phyloP scores from a whole-genome alignment of 192 early-diverging fungal species.

The Coemansia aciculifera region DNA sequence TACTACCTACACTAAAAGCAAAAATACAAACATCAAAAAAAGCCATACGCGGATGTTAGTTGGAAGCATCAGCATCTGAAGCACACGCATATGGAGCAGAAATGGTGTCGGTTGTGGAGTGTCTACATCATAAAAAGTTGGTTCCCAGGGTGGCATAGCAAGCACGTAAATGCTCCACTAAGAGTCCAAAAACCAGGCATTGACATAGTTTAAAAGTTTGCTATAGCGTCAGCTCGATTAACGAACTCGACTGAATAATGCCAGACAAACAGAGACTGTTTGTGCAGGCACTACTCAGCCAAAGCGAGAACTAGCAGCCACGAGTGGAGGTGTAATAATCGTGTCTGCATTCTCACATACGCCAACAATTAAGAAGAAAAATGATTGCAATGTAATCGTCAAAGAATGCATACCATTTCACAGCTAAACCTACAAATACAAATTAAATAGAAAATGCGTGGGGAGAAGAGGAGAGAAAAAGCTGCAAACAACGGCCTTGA shows the following conservation, averaged over 20 bases:
- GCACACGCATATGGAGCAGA: neutral
- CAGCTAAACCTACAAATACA: neutral
- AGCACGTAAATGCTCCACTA: conserved; percentile 1
- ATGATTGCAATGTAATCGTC: neutral
- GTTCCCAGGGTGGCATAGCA: conserved; percentile 33
- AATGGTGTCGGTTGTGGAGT: neutral
- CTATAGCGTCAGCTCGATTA: conserved; percentile 30
- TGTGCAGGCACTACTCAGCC: neutral
- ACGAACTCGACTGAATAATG: conserved; percentile 10
- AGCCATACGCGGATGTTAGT: neutral
- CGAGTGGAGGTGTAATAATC: conserved; percentile 20
- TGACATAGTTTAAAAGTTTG: conserved; percentile 25
- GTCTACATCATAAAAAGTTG: conserved; percentile 44
- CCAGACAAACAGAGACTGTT: neutral
- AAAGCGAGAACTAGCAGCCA: conserved; percentile 16
- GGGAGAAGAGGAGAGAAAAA: neutral
- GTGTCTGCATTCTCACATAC: conserved; percentile 21
- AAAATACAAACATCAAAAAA: neutral
- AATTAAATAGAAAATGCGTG: neutral
- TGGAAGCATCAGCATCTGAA: neutral
- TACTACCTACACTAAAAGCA: neutral
- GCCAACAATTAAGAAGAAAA: conserved; percentile 9
- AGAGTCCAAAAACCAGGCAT: conserved; percentile 48
- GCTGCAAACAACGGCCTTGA: neutral
- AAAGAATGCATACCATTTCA: neutral